A percentile compares a stretch with the other conserved stretches of the same genome.
These are phyloP conservation scores for Exophiala alcalophila DNA, from an alignment of 2,329 filamentous ascomycete genomes.

Conservation along the genomic window DNA sequence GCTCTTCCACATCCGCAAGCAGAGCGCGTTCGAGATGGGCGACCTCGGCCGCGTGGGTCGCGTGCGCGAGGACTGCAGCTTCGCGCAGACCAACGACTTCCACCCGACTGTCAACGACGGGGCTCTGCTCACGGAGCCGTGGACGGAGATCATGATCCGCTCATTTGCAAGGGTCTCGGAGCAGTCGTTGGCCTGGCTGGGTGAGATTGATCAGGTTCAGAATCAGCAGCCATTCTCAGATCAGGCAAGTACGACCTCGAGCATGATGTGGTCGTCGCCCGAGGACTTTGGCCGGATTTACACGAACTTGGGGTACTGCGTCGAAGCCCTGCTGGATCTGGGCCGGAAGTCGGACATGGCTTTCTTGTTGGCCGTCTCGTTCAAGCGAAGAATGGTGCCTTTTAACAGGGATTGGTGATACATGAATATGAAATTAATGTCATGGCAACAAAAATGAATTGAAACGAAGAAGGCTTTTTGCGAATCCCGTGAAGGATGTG, in stretches of 20 bases:
- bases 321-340: constrained; percentile 10
- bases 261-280: neutral
- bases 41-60: constrained; percentile 12
- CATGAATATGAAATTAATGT: too few species aligned
- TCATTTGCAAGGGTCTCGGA: constrained; percentile 13
- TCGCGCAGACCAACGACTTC: constrained; percentile 38
- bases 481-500: too few species aligned
- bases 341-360: constrained; percentile 19
- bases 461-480: too few species aligned
- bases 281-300: constrained; percentile 5
- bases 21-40: constrained; percentile 12
- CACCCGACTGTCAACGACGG: constrained; percentile 53
- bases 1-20: constrained; percentile 12
- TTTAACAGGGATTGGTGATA: neutral
- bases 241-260: neutral
- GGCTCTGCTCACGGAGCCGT: constrained; percentile 58
- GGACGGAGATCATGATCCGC: constrained; percentile 48
- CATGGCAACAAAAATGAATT: too few species aligned
- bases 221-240: too few species aligned
- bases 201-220: neutral
- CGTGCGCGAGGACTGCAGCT: constrained; percentile 7
- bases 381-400: constrained; percentile 7
- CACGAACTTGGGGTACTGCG: constrained; percentile 5
- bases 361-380: constrained; percentile 12
- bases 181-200: constrained; percentile 13